Evolutionary conservation across 169 alveolate species (phyloP), one percentile per base, ranked within the genome.

Genomic region (Hepatocystis sp.): DNA sequence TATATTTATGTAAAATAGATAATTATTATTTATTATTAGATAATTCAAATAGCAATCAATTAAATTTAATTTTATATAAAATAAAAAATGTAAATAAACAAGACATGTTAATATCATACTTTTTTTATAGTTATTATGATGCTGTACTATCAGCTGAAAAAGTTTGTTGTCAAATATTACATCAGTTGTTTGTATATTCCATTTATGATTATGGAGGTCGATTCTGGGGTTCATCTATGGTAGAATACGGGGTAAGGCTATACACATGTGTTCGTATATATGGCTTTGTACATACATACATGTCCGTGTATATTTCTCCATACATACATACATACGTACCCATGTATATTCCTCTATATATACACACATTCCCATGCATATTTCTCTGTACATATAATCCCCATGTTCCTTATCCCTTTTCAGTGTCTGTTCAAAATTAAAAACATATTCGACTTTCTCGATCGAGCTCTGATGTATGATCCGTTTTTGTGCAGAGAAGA

Each of bases 381-480:
- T n/a, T n/a, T n/a, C n/a, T n/a, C n/a, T n/a, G n/a, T n/a, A n/a
- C n/a, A n/a, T n/a, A n/a, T n/a, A n/a, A n/a, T n/a, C n/a, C n/a
- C n/a, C n/a, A n/a, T n/a, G n/a, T n/a, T n/a, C n/a, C n/a, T 27
- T 46, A n/a, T 15, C 44, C 32, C 25, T 49, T 19, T 32, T n/a
- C 17, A 76, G 88, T 76, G 88, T 44, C 49, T 76, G n/a, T 76
- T 76, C 64, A 42, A 58, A 23, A 76, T 76, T 4, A n/a, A 32
- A 44, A 34, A 76, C 13, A 8, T 76, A 8, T 76, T 76, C n/a
- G 66, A 56, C 15, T 76, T 76, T 30, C 67, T 76, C 1, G 78
- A 60, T 2, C 25, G 88, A 23, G 78, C 78, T n/a, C 40, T 76
- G 21, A 30, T 28, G 4, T 76, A 58, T 36, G 88, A 76, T 17